Evolutionary conservation across 1,139 yeast species (phyloP), one percentile per base, ranked within the genome.

Genomic region (Saccharomycopsis hybrid): DNA sequence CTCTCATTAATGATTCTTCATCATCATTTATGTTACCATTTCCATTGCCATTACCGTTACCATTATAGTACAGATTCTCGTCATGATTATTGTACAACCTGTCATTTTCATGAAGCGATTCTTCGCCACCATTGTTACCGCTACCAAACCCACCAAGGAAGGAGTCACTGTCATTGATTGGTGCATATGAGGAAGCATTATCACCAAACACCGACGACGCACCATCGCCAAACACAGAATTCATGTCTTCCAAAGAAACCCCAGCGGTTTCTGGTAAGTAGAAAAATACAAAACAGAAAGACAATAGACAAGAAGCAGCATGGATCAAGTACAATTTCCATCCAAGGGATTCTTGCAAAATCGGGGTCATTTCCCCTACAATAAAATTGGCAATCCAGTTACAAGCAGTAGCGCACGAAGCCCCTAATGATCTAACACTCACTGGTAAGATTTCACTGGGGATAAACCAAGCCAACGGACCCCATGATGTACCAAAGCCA

Each of bases 381-480:
- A 89, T 68, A 70, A 88, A 89, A 67, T 89, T 89, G 69, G 87
- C 89, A n/a, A 87, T 77, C 97, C 97, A 90, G 65, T 89, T 89
- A 7, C 95, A 81, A 1, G 96, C 96, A 0, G 96, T 89, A 0
- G 96, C 83, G 56, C 88, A 69, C 1, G 96, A 88, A 0, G 96
- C 95, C 47, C 96, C 96, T 60, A 89, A 86, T 5, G 96, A 89
- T 54, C 97, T 77, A n/a, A 89, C 89, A 28, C 82, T 73, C 54
- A 86, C 77, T 0, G 97, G 97, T 53, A 90, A 76, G 49, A 90
- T 90, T 68, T 89, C 97, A 38, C 85, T 81, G 44, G 89, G 88
- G 68, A 87, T 83, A 59, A 90, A 73, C 97, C 97, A 89, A 5
- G 96, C 96, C 54, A 90, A 82, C 2, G 97, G 97, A 8, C 96